Base-by-base conservation (phyloP, 2,329 filamentous ascomycete species). In the Cryphonectria japonica region DNA sequence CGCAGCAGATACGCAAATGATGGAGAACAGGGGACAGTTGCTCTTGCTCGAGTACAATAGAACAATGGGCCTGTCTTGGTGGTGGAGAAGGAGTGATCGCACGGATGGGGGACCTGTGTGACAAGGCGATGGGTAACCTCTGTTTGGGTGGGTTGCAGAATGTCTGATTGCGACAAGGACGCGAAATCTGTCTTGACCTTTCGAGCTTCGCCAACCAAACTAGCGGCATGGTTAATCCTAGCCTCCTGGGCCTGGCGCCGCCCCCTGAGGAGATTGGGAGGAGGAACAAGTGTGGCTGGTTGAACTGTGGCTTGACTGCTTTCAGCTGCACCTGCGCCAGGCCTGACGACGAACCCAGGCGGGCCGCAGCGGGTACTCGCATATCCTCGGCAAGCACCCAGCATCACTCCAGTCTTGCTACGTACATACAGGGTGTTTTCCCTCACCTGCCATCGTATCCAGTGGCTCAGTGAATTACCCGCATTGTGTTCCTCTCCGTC, bases 91-190 rank as follows among this genome's bases (percentile, higher is more conserved):
- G 67, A 46, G 34, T 16, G 37, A 19, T 71, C 46, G 71, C 66
- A 69, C 71, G 71, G 71, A 67, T 73, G 66, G 71, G 43, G 64
- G 67, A 59, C 37, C 61, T 60, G 69, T 65, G 65, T 52, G 34
- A 60, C 16, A 22, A 26, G 46, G 59, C 46, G 63, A 37, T 57
- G 19, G 59, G 26, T 29, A 43, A 43, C 32, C 32, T 41, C 22
- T 39, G n/a, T 34, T n/a, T 52, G 16, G 60, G 43, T 52, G 19
- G 26, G 43, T 26, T 57, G 13, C 22, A n/a, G 34, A 60, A 39
- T n/a, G 22, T 32, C 41, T 32, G 63, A 65, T 65, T 68, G 66
- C 32, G 60, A 50, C 67, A 39, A 32, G 22, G 67, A 66, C 63
- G 50, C 50, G 64, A 69, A 69, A 69, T 69, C 67, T 69, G 67